Evolutionary conservation across 2,329 filamentous ascomycete genomes (phyloP).

Genomic region (Stachybotrys chartarum): DNA sequence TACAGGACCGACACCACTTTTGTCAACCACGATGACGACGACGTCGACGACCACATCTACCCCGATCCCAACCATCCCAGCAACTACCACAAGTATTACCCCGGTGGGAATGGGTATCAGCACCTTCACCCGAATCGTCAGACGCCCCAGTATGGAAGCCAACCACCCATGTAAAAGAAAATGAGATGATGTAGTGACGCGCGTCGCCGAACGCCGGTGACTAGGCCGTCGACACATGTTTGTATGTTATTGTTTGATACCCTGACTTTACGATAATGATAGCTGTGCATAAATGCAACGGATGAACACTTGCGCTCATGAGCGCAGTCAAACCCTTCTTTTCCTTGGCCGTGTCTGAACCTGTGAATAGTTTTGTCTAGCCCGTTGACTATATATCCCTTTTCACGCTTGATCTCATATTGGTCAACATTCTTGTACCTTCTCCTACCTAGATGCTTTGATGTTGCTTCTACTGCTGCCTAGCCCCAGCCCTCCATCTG

Average conservation of each 20-base stretch:
- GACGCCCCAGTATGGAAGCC: neutral
- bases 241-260: neutral
- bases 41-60: slow-evolving; percentile 10
- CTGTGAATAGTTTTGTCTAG: too few species aligned
- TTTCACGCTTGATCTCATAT: too few species aligned
- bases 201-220: neutral
- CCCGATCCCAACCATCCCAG: neutral
- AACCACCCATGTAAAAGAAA: neutral
- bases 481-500: slow-evolving; percentile 21
- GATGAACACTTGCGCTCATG: too few species aligned
- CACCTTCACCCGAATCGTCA: neutral
- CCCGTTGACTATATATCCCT: too few species aligned
- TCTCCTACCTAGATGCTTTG: too few species aligned
- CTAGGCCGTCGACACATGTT: neutral
- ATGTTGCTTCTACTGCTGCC: neutral
- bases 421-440: too few species aligned
- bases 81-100: slow-evolving; percentile 14
- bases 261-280: neutral
- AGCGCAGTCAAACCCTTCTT: too few species aligned
- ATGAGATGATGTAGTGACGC: neutral
- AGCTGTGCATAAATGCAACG: neutral
- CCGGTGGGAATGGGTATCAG: slow-evolving; percentile 11
- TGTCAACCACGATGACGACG: slow-evolving; percentile 21
- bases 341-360: too few species aligned
- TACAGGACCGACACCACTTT: slow-evolving; percentile 30